Base-by-base conservation (phyloP, 345 rosid genomes). In the Capsella bursapastoris region DNA sequence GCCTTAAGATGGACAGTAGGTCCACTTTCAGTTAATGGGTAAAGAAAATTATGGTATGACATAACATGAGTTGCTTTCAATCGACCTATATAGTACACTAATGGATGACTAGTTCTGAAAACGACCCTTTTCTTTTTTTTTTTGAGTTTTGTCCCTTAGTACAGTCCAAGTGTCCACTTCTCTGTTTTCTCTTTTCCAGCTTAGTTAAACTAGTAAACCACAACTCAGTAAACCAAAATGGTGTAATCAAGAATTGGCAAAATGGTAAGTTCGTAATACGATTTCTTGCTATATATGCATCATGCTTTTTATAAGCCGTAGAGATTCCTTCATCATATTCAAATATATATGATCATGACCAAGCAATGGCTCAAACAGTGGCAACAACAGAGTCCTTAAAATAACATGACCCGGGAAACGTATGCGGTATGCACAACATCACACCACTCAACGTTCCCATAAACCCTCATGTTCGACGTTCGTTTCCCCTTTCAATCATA, bases 31-130 rank as follows among this genome's bases (percentile, higher is more conserved):
- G 65, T 62, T 69, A 68, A 69, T 62, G 70, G 70, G 75, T 55
- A 16, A 68, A 7, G 70, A 18, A 63, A 62, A 63, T 76, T 60
- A 70, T 62, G 57, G 62, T 16, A 63, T 63, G 63, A 63, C 56
- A 67, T 59, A 22, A 59, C 70, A 63, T 56, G 59, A 70, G 66
- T 70, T 63, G 79, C 74, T 75, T 15, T 68, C 70, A 61, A 68
- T 67, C 68, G 15, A 66, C 60, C 29, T 8, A 34, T 45, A 35
- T 28, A 27, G 48, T 7, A 68, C 72, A 55, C 16, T 11, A 28
- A 16, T 45, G 22, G 34, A 53, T 67, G 37, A 67, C 61, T 51
- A 44, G 38, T 62, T 44, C 3, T 62, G 52, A 62, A 14, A 52
- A 37, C 14, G 61, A 67, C 72, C 57, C 1, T 48, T 55, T 66